Evolutionary conservation across 495 filamentous ascomycete species (phyloP).

Genomic region (Physcia stellaris): DNA sequence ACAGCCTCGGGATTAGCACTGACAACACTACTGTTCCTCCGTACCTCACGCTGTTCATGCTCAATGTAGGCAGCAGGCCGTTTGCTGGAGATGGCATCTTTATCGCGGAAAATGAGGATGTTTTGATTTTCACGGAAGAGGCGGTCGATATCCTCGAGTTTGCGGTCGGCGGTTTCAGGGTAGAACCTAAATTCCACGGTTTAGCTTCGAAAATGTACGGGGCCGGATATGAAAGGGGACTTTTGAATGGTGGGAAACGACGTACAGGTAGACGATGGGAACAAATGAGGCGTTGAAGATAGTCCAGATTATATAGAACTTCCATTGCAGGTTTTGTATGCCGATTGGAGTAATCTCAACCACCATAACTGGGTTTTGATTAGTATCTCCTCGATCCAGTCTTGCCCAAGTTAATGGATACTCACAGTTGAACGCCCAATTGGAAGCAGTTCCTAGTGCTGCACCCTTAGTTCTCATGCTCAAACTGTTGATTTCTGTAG

Average conservation of each 20-base stretch:
- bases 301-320: slow-evolving; percentile 52
- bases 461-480: slow-evolving; percentile 44
- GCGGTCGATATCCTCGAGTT: slow-evolving; percentile 36
- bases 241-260: no score
- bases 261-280: slow-evolving; percentile 50
- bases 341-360: slow-evolving; percentile 51
- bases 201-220: neutral
- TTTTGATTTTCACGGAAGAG: slow-evolving; percentile 27
- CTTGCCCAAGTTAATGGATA: no score
- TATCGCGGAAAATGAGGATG: slow-evolving; percentile 25
- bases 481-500: slow-evolving; percentile 47
- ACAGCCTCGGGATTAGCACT: slow-evolving; percentile 12
- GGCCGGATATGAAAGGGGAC: no score
- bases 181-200: no score
- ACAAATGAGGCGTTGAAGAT: slow-evolving; percentile 46
- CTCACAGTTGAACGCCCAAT: slow-evolving; percentile 48
- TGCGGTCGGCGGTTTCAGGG: slow-evolving; percentile 45
- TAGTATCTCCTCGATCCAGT: no score
- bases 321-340: slow-evolving; percentile 45
- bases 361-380: slow-evolving; percentile 20
- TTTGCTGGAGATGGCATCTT: slow-evolving; percentile 24
- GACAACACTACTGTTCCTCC: slow-evolving; percentile 19
- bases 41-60: slow-evolving; percentile 19
- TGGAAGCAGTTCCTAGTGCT: slow-evolving; percentile 42
- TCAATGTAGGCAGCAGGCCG: slow-evolving; percentile 25